phyloP scores from a whole-genome alignment of 257 asterid genomes.

The Penstemon newberryi region DNA sequence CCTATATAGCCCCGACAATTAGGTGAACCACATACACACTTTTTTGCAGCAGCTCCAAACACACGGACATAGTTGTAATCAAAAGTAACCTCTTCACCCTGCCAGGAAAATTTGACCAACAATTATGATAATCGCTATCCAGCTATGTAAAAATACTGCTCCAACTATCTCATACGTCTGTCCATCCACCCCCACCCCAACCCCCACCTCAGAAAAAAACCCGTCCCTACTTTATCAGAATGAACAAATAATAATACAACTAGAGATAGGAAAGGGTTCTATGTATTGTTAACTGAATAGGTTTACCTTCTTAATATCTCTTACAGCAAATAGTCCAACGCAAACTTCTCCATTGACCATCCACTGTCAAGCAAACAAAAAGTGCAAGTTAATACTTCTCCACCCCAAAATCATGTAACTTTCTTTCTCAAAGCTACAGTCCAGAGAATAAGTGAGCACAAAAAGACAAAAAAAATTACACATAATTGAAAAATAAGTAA shows the following conservation, averaged over 20 bases:
- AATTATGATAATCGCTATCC: conserved; percentile 4
- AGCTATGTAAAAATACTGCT: conserved; percentile 7
- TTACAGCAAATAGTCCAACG: conserved; percentile 80
- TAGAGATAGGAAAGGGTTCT: conserved; percentile 10
- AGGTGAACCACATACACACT: conserved; percentile 80
- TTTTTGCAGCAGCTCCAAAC: conserved; percentile 93
- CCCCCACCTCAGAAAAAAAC: too few species aligned
- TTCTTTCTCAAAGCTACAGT: not conserved
- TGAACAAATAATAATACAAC: conserved; percentile 9
- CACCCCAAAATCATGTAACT: conserved; percentile 3
- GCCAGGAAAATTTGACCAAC: conserved; percentile 25
- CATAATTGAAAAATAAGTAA: too few species aligned
- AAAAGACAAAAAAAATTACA: too few species aligned
- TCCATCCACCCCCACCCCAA: too few species aligned
- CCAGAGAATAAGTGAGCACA: conserved; percentile 9
- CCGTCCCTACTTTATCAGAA: not conserved
- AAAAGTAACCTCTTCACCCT: conserved; percentile 97
- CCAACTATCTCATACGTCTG: too few species aligned
- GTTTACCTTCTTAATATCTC: conserved; percentile 79
- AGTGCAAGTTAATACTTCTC: too few species aligned
- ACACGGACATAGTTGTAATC: conserved; percentile 93
- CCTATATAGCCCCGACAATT: conserved; percentile 89
- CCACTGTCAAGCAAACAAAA: conserved; percentile 61
- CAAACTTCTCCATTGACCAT: conserved; percentile 96
- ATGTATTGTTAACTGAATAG: conserved; percentile 17